Percentiles rank a stretch among this genome's conserved stretches.
Evolutionary conservation across 257 asterid species (phyloP).

Genomic region (Capsicum baccatum): DNA sequence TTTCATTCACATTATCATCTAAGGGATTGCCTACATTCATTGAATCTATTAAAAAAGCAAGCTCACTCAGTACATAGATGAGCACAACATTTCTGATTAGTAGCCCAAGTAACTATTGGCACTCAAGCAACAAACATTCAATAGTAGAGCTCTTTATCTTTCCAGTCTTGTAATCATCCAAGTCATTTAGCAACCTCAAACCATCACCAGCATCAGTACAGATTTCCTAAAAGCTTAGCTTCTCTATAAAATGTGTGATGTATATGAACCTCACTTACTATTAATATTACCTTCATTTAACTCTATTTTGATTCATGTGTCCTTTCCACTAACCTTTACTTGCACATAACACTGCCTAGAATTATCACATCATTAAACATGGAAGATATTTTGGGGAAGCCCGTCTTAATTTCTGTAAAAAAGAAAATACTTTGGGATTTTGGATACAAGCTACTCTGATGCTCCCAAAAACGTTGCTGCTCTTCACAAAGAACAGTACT

Average conservation of each 20-base stretch:
- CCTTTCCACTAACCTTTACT: conserved; percentile 9
- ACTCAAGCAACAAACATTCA: not conserved
- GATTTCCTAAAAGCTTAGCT: not conserved
- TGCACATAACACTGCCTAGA: not conserved
- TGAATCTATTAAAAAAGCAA: not conserved
- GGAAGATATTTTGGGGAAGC: not conserved
- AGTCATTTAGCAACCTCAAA: not conserved
- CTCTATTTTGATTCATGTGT: not conserved
- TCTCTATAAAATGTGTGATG: not conserved
- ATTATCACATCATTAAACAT: not conserved
- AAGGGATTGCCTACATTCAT: not conserved
- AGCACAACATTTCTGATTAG: not conserved
- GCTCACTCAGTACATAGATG: not conserved
- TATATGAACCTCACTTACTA: not conserved
- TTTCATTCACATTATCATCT: not conserved
- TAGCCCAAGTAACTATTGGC: not conserved
- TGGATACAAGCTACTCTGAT: not conserved
- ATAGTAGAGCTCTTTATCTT: not conserved
- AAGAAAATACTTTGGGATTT: not conserved
- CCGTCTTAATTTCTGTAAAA: not conserved
- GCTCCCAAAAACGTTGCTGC: not conserved
- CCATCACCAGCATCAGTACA: not conserved
- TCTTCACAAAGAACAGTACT: not conserved
- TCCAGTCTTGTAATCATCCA: not conserved
- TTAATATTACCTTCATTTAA: not conserved